phyloP scores from a whole-genome alignment of 2,329 filamentous ascomycete genomes.

The Teratosphaeria viscida region DNA sequence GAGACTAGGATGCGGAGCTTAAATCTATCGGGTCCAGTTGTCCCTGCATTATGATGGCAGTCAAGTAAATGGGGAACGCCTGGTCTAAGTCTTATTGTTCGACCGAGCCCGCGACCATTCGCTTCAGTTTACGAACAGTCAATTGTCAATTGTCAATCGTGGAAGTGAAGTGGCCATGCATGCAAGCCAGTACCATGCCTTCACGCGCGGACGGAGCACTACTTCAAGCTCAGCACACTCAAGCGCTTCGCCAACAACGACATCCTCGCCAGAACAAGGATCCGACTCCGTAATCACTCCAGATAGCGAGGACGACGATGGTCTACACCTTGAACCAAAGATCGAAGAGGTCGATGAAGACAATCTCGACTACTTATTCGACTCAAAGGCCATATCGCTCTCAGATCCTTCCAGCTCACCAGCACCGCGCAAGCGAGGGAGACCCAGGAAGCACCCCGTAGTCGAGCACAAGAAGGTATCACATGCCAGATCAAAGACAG shows the following conservation, averaged over 20 bases:
- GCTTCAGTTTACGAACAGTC: neutral
- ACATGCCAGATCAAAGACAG: conserved; percentile 57
- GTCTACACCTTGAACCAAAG: conserved; percentile 37
- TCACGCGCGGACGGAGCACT: conserved; percentile 5
- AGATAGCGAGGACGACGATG: conserved; percentile 14
- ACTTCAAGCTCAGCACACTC: conserved; percentile 11
- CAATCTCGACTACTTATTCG: conserved; percentile 24
- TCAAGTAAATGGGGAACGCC: conserved; percentile 7
- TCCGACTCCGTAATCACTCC: conserved; percentile 12
- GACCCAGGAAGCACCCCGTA: conserved; percentile 71
- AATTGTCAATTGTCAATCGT: neutral
- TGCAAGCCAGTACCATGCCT: conserved; percentile 1
- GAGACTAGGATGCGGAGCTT: neutral
- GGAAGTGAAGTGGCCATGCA: neutral
- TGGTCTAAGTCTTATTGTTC: neutral
- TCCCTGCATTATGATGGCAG: conserved; percentile 8
- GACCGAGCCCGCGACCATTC: neutral
- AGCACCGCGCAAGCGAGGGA: conserved; percentile 48
- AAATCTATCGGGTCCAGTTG: conserved; percentile 3
- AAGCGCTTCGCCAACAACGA: conserved; percentile 4
- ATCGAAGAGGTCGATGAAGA: conserved; percentile 43
- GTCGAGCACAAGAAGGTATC: conserved; percentile 55
- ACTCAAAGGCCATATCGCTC: conserved; percentile 17
- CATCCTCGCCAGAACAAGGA: conserved; percentile 10
- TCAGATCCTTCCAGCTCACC: conserved; percentile 24